Evolutionary conservation across 371 early-diverging fungal species (phyloP).

Genomic region (Mucor indicus): DNA sequence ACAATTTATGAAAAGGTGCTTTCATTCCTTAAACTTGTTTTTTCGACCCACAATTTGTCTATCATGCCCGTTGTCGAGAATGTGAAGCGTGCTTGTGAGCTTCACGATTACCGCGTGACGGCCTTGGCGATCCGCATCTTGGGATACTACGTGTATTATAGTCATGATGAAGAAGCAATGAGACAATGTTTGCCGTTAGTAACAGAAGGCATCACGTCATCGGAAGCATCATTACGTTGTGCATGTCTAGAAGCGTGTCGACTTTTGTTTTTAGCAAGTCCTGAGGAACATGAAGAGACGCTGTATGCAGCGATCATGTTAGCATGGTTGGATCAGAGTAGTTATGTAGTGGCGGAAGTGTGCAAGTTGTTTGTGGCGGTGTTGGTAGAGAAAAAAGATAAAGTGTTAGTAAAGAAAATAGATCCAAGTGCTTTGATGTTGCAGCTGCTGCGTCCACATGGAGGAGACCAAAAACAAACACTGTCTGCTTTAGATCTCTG

Average conservation of each 20-base stretch:
- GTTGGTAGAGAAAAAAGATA: neutral
- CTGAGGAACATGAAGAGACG: neutral
- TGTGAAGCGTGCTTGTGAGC: slow-evolving; percentile 3
- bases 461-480: slow-evolving; percentile 9
- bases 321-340: slow-evolving; percentile 25
- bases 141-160: slow-evolving; percentile 24
- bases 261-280: slow-evolving; percentile 17
- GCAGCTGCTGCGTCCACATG: slow-evolving; percentile 3
- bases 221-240: slow-evolving; percentile 32
- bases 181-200: slow-evolving; percentile 10
- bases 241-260: slow-evolving; percentile 34
- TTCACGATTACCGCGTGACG: slow-evolving; percentile 41
- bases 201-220: slow-evolving; percentile 14
- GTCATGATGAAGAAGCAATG: neutral
- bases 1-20: slow-evolving; percentile 48
- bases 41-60: slow-evolving; percentile 1
- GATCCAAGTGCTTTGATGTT: slow-evolving; percentile 24
- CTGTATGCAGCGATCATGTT: neutral
- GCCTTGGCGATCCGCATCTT: slow-evolving; percentile 36
- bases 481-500: slow-evolving; percentile 39
- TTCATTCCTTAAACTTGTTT: slow-evolving; percentile 17
- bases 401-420: slow-evolving; percentile 1
- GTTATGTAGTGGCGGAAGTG: slow-evolving; percentile 27
- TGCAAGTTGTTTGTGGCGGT: slow-evolving; percentile 20
- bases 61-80: neutral